Evolutionary conservation across 306 rosid genomes (phyloP).

Genomic region (Oxytropis ochrocephala): DNA sequence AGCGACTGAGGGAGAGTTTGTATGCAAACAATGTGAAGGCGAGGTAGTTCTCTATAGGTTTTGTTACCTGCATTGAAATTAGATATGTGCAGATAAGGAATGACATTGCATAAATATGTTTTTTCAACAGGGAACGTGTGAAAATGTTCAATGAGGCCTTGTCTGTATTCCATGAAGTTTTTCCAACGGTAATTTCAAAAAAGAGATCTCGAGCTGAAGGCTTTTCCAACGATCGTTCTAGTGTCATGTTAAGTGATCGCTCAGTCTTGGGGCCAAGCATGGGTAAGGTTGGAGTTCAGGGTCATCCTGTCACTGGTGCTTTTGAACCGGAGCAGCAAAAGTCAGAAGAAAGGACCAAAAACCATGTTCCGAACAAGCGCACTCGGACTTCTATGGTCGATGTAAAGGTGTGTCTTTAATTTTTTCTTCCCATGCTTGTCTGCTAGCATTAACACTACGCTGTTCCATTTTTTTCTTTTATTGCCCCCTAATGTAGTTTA

Average conservation of each 20-base stretch:
- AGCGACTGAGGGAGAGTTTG: slow-evolving; percentile 53
- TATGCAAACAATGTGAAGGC: slow-evolving; percentile 55
- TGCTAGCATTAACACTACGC: background rate
- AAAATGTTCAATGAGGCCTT: slow-evolving; percentile 75
- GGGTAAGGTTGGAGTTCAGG: slow-evolving; percentile 76
- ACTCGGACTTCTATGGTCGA: slow-evolving; percentile 91
- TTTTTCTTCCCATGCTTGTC: background rate
- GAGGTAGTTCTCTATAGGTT: slow-evolving; percentile 61
- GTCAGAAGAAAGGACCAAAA: slow-evolving; percentile 72
- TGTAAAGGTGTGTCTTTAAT: slow-evolving; percentile 54
- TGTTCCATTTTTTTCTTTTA: slow-evolving; percentile 5
- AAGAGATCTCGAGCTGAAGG: slow-evolving; percentile 92
- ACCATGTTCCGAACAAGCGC: slow-evolving; percentile 77
- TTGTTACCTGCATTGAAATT: slow-evolving; percentile 26
- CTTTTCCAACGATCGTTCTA: slow-evolving; percentile 60
- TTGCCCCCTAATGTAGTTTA: background rate
- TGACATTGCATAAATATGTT: slow-evolving; percentile 21
- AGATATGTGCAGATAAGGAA: slow-evolving; percentile 21
- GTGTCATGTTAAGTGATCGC: slow-evolving; percentile 60
- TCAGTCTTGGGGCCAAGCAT: slow-evolving; percentile 57
- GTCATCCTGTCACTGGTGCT: slow-evolving; percentile 56
- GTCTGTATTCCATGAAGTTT: slow-evolving; percentile 66
- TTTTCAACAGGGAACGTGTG: slow-evolving; percentile 66
- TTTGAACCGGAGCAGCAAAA: slow-evolving; percentile 90
- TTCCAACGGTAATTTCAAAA: slow-evolving; percentile 74